These are phyloP conservation scores for Crithidia acanthocephali DNA, from an alignment of 208 protist genomes.

Conservation along the genomic window DNA sequence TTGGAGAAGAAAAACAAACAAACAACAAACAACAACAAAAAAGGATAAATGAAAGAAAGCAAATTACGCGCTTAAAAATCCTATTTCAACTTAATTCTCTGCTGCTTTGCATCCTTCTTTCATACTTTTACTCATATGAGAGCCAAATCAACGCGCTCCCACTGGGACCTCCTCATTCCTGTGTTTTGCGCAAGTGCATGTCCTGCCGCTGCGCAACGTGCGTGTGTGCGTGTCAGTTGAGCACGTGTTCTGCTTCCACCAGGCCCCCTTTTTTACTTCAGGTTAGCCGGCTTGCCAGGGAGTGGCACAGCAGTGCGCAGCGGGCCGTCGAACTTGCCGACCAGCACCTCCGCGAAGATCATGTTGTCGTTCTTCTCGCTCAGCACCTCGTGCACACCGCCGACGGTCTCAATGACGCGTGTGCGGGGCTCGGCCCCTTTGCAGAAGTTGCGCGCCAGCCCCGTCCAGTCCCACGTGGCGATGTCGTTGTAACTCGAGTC, in stretches of 20 bases:
- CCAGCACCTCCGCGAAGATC: slow-evolving; percentile 36
- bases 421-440: slow-evolving; percentile 26
- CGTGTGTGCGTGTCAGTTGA: too few relatives aligned
- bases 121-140: too few relatives aligned
- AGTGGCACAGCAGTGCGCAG: slow-evolving; percentile 43
- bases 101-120: neutral
- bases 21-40: too few relatives aligned
- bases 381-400: slow-evolving; percentile 30
- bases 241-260: too few relatives aligned
- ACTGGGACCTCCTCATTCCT: too few relatives aligned
- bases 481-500: slow-evolving; percentile 58
- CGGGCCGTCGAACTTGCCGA: slow-evolving; percentile 54
- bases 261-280: slow-evolving; percentile 17
- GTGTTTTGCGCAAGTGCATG: too few relatives aligned
- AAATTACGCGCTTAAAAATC: neutral
- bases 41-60: neutral
- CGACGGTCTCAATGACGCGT: slow-evolving; percentile 30
- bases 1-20: too few relatives aligned
- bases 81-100: neutral
- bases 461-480: slow-evolving; percentile 46
- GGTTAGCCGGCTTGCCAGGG: slow-evolving; percentile 15
- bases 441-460: slow-evolving; percentile 28
- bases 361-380: slow-evolving; percentile 37
- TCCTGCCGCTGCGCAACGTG: too few relatives aligned
- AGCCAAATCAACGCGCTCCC: too few relatives aligned